Base-by-base conservation (phyloP, 106 monocot genomes). In the Dendrobium chrysotoxum region DNA sequence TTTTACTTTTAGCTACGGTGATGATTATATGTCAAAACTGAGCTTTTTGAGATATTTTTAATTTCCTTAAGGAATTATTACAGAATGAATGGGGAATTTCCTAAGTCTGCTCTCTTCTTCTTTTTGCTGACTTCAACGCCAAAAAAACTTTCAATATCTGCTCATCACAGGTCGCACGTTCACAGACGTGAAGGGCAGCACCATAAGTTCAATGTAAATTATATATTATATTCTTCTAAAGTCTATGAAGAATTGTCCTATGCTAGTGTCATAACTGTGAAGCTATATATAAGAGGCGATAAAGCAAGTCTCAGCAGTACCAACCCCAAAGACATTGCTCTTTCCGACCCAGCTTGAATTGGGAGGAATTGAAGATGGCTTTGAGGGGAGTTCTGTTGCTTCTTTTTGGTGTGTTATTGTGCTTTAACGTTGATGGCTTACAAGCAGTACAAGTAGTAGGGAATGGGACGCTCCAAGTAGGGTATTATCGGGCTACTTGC, bases 401-500 rank as follows among this genome's bases (percentile, higher is more conserved):
- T 30, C 70, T 70, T 7, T 31, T 70, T 15, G 70, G 13, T 16
- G 64, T 64, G 23, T 26, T 64, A 10, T 23, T 26, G 25, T 25
- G 23, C 64, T 5, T 64, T 64, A 25, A 23, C 10, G 64, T 64
- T 26, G 64, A 64, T 23, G 64, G 25, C 8, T 26, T 25, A 1
- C 64, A 64, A 64, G 25, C 25, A 64, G 64, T 4, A n/a, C 23
- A n/a, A 23, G 26, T 5, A n/a, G 64, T n/a, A 25, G 64, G 25
- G 4, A 23, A 5, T 9, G 25, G 8, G 26, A 25, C 5, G 3
- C 28, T 70, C 31, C 70, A 31, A 30, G 76, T 85, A 5, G 88
- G 88, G 4, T 88, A 81, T 76, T 88, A 88, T 75, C 13, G 18
- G 20, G 30, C 2, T 18, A 85, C 79, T 0, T 88, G 88, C 53